phyloP scores from a whole-genome alignment of 805 yeast genomes.

The Maudiozyma turicensis region DNA sequence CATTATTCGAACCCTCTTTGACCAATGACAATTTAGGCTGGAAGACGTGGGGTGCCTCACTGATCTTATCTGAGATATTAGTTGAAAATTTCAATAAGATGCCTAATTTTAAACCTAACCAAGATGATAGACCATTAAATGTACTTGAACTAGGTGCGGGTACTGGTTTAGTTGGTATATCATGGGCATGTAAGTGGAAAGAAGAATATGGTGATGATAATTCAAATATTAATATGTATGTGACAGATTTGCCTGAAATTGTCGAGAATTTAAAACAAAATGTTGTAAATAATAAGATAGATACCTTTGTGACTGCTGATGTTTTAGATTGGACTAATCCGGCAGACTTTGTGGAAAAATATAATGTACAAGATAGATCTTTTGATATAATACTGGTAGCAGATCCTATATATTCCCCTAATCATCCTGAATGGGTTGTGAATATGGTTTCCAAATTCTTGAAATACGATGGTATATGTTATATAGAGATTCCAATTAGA shows the following conservation, averaged over 20 bases:
- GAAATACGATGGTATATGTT: constrained; percentile 34
- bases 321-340: constrained; percentile 78
- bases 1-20: constrained; percentile 70
- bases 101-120: constrained; percentile 1
- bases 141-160: constrained; percentile 88
- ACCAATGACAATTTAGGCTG: constrained; percentile 82
- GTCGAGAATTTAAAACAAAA: constrained; percentile 58
- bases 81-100: constrained; percentile 17
- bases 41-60: constrained; percentile 94
- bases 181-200: constrained; percentile 33
- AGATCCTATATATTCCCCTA: constrained; percentile 80
- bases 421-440: constrained; percentile 69
- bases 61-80: constrained; percentile 52
- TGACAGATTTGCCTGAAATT: constrained; percentile 79
- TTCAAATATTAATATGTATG: constrained; percentile 35
- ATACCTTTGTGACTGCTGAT: constrained; percentile 29
- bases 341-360: constrained; percentile 24
- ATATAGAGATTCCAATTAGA: constrained; percentile 72
- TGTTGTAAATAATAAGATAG: constrained; percentile 40
- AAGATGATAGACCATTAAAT: constrained; percentile 9
- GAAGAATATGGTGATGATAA: constrained; percentile 28
- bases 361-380: constrained; percentile 18
- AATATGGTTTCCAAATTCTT: constrained; percentile 47
- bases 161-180: constrained; percentile 83
- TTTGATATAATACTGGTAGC: constrained; percentile 63